A percentile compares a stretch with the other conserved stretches of the same genome.
Evolutionary conservation across 2,329 filamentous ascomycete genomes (phyloP).

Genomic region (Epichloe bromicola): DNA sequence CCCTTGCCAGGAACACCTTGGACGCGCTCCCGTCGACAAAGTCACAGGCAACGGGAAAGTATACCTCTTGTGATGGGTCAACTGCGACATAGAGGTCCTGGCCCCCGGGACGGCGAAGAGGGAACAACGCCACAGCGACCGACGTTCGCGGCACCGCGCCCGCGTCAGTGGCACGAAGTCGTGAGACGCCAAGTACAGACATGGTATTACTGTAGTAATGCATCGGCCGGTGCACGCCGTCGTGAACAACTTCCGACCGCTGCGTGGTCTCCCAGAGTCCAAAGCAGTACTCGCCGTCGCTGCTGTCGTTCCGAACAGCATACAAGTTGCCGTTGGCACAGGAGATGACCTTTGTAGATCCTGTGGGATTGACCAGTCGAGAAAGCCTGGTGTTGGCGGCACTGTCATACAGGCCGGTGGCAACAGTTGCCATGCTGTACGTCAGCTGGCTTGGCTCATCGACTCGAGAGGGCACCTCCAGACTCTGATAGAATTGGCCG

Average conservation of each 20-base stretch:
- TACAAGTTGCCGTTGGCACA: slow-evolving; percentile 24
- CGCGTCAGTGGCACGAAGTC: slow-evolving; percentile 14
- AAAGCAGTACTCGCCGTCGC: slow-evolving; percentile 11
- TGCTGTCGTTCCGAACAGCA: slow-evolving; percentile 10
- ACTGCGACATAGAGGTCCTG: slow-evolving; percentile 11
- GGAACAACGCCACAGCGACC: slow-evolving; percentile 11
- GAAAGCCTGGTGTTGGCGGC: slow-evolving; percentile 11
- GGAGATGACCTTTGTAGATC: slow-evolving; percentile 13
- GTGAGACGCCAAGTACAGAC: slow-evolving; percentile 16
- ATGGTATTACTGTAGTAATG: slow-evolving; percentile 23
- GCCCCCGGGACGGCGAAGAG: slow-evolving; percentile 6
- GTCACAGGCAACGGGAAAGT: slow-evolving; percentile 18
- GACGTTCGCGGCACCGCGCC: slow-evolving; percentile 7
- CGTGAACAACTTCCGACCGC: slow-evolving; percentile 11
- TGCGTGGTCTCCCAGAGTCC: slow-evolving; percentile 11
- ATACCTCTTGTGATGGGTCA: slow-evolving; percentile 11
- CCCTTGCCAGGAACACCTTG: slow-evolving; percentile 16
- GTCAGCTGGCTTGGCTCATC: background rate
- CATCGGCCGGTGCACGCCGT: slow-evolving; percentile 14
- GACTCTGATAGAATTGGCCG: background rate
- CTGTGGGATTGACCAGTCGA: slow-evolving; percentile 10
- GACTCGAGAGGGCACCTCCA: no score
- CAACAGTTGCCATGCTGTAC: background rate
- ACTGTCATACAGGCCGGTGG: slow-evolving; percentile 9
- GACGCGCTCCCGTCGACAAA: slow-evolving; percentile 11